phyloP scores from a whole-genome alignment of 176 grass and related monocot genomes.

The Secale cereale region DNA sequence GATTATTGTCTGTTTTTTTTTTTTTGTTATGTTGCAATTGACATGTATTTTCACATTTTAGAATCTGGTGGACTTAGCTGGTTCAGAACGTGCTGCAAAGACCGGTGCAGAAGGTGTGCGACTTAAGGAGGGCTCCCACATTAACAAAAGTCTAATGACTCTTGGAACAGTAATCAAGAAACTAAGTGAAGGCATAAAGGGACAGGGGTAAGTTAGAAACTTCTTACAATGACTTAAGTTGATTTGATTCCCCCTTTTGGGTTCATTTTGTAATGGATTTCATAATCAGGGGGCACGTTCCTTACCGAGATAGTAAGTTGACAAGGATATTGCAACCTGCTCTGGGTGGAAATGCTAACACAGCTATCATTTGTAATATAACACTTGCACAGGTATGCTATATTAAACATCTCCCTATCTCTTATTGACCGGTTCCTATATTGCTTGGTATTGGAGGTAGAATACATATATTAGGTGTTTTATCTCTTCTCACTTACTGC shows the following conservation, averaged over 20 bases:
- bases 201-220: slow-evolving; percentile 67
- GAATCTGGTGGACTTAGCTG: slow-evolving; percentile 98
- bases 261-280: slow-evolving; percentile 35
- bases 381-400: slow-evolving; percentile 78
- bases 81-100: slow-evolving; percentile 95
- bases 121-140: slow-evolving; percentile 96
- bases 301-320: slow-evolving; percentile 91
- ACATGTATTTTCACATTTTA: slow-evolving; percentile 39
- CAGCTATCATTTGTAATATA: slow-evolving; percentile 96
- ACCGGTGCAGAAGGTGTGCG: slow-evolving; percentile 92
- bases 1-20: not conserved
- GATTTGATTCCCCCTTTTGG: slow-evolving; percentile 3
- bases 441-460: slow-evolving; percentile 5
- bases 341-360: slow-evolving; percentile 93
- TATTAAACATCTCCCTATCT: not conserved
- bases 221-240: slow-evolving; percentile 18
- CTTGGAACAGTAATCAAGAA: slow-evolving; percentile 94
- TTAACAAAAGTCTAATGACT: slow-evolving; percentile 95
- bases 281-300: slow-evolving; percentile 74
- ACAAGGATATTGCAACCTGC: slow-evolving; percentile 91
- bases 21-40: not conserved
- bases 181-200: slow-evolving; percentile 84
- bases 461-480: not conserved
- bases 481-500: not conserved
- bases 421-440: not conserved